Conservation (phyloP, 2,329 filamentous ascomycete species). For the Didymella keratinophila region DNA sequence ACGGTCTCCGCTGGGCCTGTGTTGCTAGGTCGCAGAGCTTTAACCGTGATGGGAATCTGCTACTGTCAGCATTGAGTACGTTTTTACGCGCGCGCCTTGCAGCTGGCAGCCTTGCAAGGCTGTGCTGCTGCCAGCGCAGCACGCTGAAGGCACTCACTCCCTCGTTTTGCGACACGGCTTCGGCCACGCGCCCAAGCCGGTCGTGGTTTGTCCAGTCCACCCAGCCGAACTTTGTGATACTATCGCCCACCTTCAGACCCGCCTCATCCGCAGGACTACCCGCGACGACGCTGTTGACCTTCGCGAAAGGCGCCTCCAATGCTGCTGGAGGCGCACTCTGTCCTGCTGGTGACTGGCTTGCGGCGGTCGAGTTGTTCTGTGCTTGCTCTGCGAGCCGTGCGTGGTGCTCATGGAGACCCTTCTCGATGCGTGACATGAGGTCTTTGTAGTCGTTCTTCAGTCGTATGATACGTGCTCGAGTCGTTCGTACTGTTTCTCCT, state of each 20-base stretch:
- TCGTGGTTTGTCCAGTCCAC: constrained; percentile 88
- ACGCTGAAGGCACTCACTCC: constrained; percentile 67
- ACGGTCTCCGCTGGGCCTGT: constrained; percentile 59
- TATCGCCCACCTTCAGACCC: constrained; percentile 80
- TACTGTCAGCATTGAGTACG: constrained; percentile 32
- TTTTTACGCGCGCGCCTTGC: background rate
- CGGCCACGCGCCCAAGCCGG: constrained; percentile 82
- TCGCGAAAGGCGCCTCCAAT: constrained; percentile 77
- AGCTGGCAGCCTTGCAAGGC: constrained; percentile 15
- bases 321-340: constrained; percentile 40
- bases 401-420: constrained; percentile 87
- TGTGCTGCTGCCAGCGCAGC: constrained; percentile 19
- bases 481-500: constrained; percentile 79
- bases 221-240: constrained; percentile 83
- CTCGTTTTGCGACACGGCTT: constrained; percentile 88
- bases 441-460: constrained; percentile 93
- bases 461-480: constrained; percentile 84
- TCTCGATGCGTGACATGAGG: constrained; percentile 83
- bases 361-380: constrained; percentile 48
- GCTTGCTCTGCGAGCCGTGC: constrained; percentile 66
- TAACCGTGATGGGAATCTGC: constrained; percentile 75
- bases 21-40: constrained; percentile 60
- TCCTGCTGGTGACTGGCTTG: constrained; percentile 29
- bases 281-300: constrained; percentile 81
- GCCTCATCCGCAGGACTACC: constrained; percentile 83